Conservation (phyloP, 1,284 basidiomycete species). For the Irpex lacteus region DNA sequence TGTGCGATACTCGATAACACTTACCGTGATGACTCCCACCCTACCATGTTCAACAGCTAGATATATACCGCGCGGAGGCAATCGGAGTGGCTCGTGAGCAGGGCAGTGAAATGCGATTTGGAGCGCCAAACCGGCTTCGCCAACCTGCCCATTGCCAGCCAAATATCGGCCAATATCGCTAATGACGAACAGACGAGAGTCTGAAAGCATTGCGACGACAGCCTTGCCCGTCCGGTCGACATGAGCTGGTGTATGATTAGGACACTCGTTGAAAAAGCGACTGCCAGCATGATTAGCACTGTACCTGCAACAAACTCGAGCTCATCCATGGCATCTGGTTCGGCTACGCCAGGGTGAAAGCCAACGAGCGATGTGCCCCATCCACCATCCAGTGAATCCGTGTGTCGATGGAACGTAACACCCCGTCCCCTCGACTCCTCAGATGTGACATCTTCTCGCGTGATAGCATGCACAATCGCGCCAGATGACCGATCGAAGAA, state of each 20-base stretch:
- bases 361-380: neutral
- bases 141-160: constrained; percentile 28
- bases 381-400: neutral
- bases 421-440: neutral
- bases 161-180: constrained; percentile 49
- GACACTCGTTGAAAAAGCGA: neutral
- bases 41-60: constrained; percentile 51
- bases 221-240: constrained; percentile 35
- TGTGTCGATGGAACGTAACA: neutral
- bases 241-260: constrained; percentile 31
- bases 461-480: constrained; percentile 39
- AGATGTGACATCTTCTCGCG: neutral
- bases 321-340: neutral
- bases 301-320: constrained; percentile 28
- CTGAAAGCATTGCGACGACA: constrained; percentile 43
- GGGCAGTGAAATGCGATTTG: constrained; percentile 32
- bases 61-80: constrained; percentile 36
- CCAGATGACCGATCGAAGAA: constrained; percentile 52
- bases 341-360: neutral
- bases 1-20: constrained; percentile 15
- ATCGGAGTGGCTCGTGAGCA: constrained; percentile 10
- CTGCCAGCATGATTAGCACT: constrained; percentile 4
- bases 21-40: constrained; percentile 49
- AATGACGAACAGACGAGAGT: constrained; percentile 48
- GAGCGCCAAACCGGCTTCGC: constrained; percentile 40